These are phyloP conservation scores for Paraurostyla sp. DNA, from an alignment of 73 alveolate species.

Conservation along the genomic window DNA sequence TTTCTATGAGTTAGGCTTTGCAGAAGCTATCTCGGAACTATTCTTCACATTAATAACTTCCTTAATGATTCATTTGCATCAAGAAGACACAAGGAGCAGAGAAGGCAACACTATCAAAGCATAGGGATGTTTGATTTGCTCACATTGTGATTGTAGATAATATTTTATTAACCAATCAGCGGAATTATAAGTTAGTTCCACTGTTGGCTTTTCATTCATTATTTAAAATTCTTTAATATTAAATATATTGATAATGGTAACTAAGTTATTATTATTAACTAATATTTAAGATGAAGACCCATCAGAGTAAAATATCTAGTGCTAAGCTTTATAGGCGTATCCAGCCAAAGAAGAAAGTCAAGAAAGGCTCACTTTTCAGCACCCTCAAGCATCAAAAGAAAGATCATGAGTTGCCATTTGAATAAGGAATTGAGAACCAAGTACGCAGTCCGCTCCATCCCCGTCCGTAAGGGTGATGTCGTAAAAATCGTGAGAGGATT, in stretches of 20 bases:
- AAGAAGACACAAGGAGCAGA: no score
- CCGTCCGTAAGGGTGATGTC: constrained; percentile 94
- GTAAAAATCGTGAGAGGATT: constrained; percentile 78
- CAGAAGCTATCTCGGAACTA: no score
- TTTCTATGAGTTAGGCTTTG: no score
- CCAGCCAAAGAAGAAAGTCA: constrained; percentile 89
- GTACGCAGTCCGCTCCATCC: constrained; percentile 93
- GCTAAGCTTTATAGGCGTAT: constrained; percentile 68
- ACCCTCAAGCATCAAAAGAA: constrained; percentile 91
- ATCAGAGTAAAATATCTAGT: constrained; percentile 40
- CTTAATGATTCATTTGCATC: no score
- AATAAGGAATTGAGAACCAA: constrained; percentile 89
- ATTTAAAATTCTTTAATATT: constrained; percentile 7
- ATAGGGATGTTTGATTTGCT: no score
- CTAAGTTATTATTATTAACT: constrained; percentile 47
- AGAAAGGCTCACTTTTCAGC: constrained; percentile 96
- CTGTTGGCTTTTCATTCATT: no score
- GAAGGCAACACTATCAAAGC: no score
- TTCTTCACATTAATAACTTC: no score
- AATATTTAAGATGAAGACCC: constrained; percentile 59
- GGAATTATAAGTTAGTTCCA: no score
- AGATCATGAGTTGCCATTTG: constrained; percentile 91
- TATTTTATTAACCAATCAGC: no score
- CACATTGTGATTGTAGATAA: no score
- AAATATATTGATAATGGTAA: constrained; percentile 38